Conservation (phyloP, 2,329 filamentous ascomycete genomes). For the Phialocephala subalpina region DNA sequence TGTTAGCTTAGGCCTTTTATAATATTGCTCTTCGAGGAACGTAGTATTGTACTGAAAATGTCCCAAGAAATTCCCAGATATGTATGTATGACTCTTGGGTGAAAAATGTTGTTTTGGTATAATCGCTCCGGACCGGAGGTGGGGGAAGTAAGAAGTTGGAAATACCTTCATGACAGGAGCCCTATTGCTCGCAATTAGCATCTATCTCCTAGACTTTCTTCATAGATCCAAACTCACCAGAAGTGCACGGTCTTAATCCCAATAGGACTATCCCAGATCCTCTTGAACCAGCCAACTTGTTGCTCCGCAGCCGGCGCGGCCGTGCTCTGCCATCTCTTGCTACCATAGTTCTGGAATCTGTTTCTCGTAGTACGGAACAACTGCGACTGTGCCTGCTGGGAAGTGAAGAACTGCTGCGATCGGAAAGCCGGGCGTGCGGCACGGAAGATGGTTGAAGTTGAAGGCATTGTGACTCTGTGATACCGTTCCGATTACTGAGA, state of each 20-base stretch:
- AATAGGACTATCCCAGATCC: slow-evolving; percentile 83
- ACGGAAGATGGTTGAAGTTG: slow-evolving; percentile 54
- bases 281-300: slow-evolving; percentile 69
- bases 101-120: background rate
- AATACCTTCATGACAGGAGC: slow-evolving; percentile 89
- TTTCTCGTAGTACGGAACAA: slow-evolving; percentile 50
- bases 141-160: slow-evolving; percentile 19
- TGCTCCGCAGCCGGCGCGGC: slow-evolving; percentile 51
- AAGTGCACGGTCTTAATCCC: slow-evolving; percentile 97
- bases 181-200: slow-evolving; percentile 56
- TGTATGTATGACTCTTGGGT: background rate
- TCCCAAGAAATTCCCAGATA: background rate
- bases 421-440: slow-evolving; percentile 61
- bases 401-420: slow-evolving; percentile 53
- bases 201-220: slow-evolving; percentile 4
- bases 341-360: slow-evolving; percentile 34
- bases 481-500: slow-evolving; percentile 1
- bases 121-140: slow-evolving; percentile 13
- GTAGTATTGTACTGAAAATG: background rate
- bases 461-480: slow-evolving; percentile 31
- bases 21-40: background rate
- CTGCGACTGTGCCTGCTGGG: slow-evolving; percentile 57
- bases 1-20: slow-evolving; percentile 5
- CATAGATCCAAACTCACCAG: slow-evolving; percentile 67
- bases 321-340: slow-evolving; percentile 77